Conservation (phyloP, 140 eudicot species). For the Anethum foeniculum region DNA sequence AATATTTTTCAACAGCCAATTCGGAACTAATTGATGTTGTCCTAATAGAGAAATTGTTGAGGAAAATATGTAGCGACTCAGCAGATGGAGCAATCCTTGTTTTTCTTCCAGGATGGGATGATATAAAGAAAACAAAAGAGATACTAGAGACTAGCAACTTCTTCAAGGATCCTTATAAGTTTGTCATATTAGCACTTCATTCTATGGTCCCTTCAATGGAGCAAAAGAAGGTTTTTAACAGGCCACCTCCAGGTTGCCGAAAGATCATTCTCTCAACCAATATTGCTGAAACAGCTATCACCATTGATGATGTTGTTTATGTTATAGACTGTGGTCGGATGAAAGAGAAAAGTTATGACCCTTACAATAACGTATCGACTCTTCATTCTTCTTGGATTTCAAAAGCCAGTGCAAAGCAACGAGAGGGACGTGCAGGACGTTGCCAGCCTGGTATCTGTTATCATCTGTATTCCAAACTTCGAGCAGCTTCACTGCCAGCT, state of each 20-base stretch:
- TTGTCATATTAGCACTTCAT: conserved; percentile 61
- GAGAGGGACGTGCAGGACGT: conserved; percentile 97
- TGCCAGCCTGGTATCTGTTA: conserved; percentile 94
- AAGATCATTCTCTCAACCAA: conserved; percentile 91
- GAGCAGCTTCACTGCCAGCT: conserved; percentile 77
- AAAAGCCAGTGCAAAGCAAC: conserved; percentile 92
- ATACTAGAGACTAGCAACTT: conserved; percentile 37
- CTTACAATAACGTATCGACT: conserved; percentile 82
- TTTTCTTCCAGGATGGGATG: conserved; percentile 99
- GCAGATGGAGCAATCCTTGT: conserved; percentile 79
- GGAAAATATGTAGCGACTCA: conserved; percentile 66
- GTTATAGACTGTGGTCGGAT: conserved; percentile 88
- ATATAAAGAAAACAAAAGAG: conserved; percentile 71
- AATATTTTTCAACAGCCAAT: conserved; percentile 48
- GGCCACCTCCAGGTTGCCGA: conserved; percentile 77
- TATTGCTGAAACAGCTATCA: conserved; percentile 92
- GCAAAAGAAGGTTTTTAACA: conserved; percentile 73
- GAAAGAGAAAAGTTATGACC: conserved; percentile 95
- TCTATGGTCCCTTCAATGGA: conserved; percentile 81
- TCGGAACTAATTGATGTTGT: conserved; percentile 68
- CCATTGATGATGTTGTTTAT: conserved; percentile 95
- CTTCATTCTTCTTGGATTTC: conserved; percentile 91
- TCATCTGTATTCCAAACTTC: conserved; percentile 76
- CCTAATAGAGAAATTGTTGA: conserved; percentile 68
- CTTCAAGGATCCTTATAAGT: conserved; percentile 60